Percentiles rank a stretch among this genome's conserved stretches.
These are phyloP conservation scores for Ophiosphaerella korrae DNA, from an alignment of 2,329 filamentous ascomycete genomes.

Conservation along the genomic window DNA sequence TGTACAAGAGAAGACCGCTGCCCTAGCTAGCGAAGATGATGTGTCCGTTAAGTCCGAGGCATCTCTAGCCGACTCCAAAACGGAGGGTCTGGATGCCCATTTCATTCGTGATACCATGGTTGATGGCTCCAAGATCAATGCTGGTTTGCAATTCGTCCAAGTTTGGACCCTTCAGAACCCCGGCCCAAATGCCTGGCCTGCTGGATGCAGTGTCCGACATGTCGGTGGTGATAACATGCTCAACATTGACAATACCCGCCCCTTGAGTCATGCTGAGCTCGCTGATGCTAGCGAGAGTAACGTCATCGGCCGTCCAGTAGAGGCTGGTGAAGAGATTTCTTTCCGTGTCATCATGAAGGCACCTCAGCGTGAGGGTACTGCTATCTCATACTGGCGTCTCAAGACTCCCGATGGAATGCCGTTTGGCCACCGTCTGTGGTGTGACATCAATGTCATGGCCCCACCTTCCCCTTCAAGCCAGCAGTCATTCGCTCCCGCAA, in stretches of 20 bases:
- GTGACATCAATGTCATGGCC: slow-evolving; percentile 74
- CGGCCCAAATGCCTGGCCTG: slow-evolving; percentile 79
- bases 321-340: slow-evolving; percentile 73
- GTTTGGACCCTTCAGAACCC: slow-evolving; percentile 91
- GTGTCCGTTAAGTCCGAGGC: slow-evolving; percentile 18
- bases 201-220: slow-evolving; percentile 87
- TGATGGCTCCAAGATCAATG: slow-evolving; percentile 75
- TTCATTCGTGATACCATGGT: slow-evolving; percentile 79
- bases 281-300: slow-evolving; percentile 83
- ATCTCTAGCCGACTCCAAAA: slow-evolving; percentile 17
- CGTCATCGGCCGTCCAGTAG: slow-evolving; percentile 69
- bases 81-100: slow-evolving; percentile 60
- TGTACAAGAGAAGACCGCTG: slow-evolving; percentile 41
- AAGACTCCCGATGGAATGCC: slow-evolving; percentile 78
- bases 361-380: slow-evolving; percentile 74
- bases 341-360: slow-evolving; percentile 89
- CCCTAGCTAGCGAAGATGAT: slow-evolving; percentile 13
- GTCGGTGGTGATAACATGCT: slow-evolving; percentile 97
- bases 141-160: slow-evolving; percentile 80
- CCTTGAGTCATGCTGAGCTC: slow-evolving; percentile 78
- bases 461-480: slow-evolving; percentile 8
- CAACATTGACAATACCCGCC: slow-evolving; percentile 78
- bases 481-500: background rate
- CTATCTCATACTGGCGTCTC: slow-evolving; percentile 96
- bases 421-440: slow-evolving; percentile 95